Evolutionary conservation across 306 rosid genomes (phyloP), one percentile per base, ranked within the genome.

Genomic region (Pterocarpus macrocarpus): DNA sequence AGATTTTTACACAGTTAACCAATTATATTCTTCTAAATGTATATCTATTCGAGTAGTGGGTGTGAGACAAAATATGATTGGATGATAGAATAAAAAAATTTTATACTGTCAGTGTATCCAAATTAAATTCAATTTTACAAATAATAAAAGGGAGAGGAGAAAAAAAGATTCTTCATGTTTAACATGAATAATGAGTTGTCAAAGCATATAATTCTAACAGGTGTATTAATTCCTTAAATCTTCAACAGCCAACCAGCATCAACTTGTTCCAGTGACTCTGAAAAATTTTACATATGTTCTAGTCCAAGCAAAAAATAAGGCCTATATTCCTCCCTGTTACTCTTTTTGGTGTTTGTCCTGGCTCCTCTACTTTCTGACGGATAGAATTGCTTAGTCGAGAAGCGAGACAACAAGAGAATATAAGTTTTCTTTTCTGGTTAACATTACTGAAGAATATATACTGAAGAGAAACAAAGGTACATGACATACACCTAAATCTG

Each of bases 351-450:
- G 53, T 22, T 75, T 80, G 53, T 44, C 59, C 57, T 11, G 36
- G 22, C 53, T 69, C 57, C 53, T 80, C 44, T 28, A 78, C 12
- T 50, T 70, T 75, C 71, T 76, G 22, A 83, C 55, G 69, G 58
- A 80, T 68, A 57, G 66, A 73, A 73, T 12, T 72, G 77, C 82
- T 62, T 80, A 52, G 74, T 15, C 55, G 16, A 80, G 82, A 87
- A 80, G 81, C 63, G 76, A 55, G 61, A 16, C 30, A 55, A 43
- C 34, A 34, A 52, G 45, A 16, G 76, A 80, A 59, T 76, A 76
- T 45, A 44, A 57, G 30, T 77, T 80, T 35, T 75, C 76, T 68
- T 64, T 79, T 70, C 73, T 32, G 34, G 72, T 38, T 69, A 69
- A 47, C 52, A 64, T 78, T 65, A 36, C 45, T 58, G 58, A 83